These are phyloP conservation scores for Bretschneidera sinensis DNA, from an alignment of 345 rosid genomes.

Conservation along the genomic window DNA sequence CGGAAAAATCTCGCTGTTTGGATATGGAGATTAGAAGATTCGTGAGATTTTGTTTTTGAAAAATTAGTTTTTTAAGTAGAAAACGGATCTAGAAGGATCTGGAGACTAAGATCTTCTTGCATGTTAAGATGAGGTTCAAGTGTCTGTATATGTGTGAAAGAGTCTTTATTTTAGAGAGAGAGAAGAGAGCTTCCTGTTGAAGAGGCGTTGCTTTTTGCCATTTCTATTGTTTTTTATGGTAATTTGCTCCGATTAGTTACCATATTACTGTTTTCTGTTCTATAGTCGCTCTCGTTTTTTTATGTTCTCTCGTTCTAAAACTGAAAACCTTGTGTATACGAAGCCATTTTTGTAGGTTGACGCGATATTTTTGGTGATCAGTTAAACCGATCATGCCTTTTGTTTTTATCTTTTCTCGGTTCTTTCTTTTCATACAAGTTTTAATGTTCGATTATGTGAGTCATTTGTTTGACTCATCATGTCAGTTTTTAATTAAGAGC, in stretches of 20 bases:
- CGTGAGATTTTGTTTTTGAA: too few relatives aligned
- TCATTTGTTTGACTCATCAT: too few relatives aligned
- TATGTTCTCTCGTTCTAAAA: neutral
- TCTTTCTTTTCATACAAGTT: too few relatives aligned
- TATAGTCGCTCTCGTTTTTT: neutral
- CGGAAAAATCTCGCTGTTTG: too few relatives aligned
- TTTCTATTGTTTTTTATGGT: neutral
- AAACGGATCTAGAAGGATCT: too few relatives aligned
- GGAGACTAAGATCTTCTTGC: neutral
- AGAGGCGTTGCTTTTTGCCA: neutral
- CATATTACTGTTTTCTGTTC: neutral
- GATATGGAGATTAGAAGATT: too few relatives aligned
- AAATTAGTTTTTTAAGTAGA: too few relatives aligned
- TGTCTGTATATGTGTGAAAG: neutral
- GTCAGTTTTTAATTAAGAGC: too few relatives aligned
- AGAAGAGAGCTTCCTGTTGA: conserved; percentile 7
- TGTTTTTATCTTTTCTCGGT: too few relatives aligned
- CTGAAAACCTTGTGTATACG: neutral
- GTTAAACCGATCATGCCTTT: too few relatives aligned
- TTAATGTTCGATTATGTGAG: too few relatives aligned
- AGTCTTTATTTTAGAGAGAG: neutral
- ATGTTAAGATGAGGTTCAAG: neutral
- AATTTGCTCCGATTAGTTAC: neutral
- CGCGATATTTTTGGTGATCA: neutral
- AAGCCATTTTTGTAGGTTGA: neutral